These are phyloP conservation scores for Davidsoniella eucalypti DNA, from an alignment of 2,329 filamentous ascomycete genomes.

Conservation along the genomic window DNA sequence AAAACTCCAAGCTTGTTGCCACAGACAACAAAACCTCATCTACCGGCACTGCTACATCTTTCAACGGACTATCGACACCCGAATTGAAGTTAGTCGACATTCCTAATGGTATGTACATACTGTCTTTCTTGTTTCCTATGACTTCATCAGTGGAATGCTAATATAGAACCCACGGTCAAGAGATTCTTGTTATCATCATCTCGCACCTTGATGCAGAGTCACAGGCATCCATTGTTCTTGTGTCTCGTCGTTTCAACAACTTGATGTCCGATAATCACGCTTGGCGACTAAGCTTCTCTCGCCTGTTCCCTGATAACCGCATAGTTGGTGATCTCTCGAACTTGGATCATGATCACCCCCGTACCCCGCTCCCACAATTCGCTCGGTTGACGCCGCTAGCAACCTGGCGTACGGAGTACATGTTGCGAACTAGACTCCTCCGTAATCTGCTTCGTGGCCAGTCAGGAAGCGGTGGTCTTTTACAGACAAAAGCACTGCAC, in stretches of 20 bases:
- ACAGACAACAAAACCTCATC: too few relatives aligned
- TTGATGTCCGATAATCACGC: conserved; percentile 83
- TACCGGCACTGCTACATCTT: too few relatives aligned
- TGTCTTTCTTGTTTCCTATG: too few relatives aligned
- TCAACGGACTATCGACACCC: too few relatives aligned
- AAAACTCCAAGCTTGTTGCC: too few relatives aligned
- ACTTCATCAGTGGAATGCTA: not conserved
- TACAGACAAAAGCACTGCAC: not conserved
- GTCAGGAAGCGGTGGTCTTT: conserved; percentile 29
- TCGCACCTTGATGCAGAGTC: conserved; percentile 80
- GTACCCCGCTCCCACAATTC: conserved; percentile 63
- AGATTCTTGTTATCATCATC: conserved; percentile 79
- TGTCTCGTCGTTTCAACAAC: conserved; percentile 73
- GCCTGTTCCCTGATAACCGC: conserved; percentile 58
- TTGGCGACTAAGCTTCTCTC: conserved; percentile 83
- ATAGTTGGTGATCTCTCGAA: conserved; percentile 25
- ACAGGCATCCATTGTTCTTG: conserved; percentile 64
- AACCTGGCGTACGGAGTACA: conserved; percentile 95
- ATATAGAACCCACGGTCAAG: conserved; percentile 28
- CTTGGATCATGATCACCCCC: conserved; percentile 34
- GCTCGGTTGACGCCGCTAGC: conserved; percentile 64
- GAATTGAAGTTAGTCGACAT: too few relatives aligned
- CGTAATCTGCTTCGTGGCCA: conserved; percentile 71
- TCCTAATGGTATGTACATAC: too few relatives aligned
- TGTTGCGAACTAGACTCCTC: conserved; percentile 69